These are phyloP conservation scores for Suhomyces kilbournensis DNA, from an alignment of 805 yeast species.

Conservation along the genomic window DNA sequence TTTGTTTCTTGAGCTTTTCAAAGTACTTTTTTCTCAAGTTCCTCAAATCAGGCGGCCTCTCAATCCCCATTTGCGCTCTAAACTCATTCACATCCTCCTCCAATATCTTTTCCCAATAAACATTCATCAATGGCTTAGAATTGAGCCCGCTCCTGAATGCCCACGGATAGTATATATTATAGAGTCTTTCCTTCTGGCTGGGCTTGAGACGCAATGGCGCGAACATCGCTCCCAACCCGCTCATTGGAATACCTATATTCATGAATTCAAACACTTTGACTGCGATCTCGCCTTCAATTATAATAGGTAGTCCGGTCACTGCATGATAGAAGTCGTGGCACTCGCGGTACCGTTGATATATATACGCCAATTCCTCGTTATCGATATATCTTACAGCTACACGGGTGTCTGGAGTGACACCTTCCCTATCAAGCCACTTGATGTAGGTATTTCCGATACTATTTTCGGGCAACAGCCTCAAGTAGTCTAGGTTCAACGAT, in stretches of 20 bases:
- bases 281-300: conserved; percentile 94
- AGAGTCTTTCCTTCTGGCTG: conserved; percentile 60
- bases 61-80: conserved; percentile 68
- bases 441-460: conserved; percentile 80
- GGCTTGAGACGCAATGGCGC: conserved; percentile 77
- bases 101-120: conserved; percentile 86
- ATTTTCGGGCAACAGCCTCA: conserved; percentile 59
- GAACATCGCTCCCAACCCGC: conserved; percentile 85
- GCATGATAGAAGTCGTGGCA: conserved; percentile 98
- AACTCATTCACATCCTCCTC: conserved; percentile 71
- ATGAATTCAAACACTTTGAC: conserved; percentile 90
- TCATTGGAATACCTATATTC: conserved; percentile 92
- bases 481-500: conserved; percentile 59
- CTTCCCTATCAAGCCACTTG: conserved; percentile 79
- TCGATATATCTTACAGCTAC: conserved; percentile 84
- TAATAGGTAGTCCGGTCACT: conserved; percentile 82
- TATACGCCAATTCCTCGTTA: conserved; percentile 85
- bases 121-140: conserved; percentile 76
- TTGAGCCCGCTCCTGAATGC: conserved; percentile 69
- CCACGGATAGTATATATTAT: conserved; percentile 82
- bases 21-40: conserved; percentile 48
- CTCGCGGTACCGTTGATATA: conserved; percentile 92
- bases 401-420: conserved; percentile 91
- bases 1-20: conserved; percentile 25
- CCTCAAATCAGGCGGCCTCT: conserved; percentile 73